Evolutionary conservation across 2,329 filamentous ascomycete genomes (phyloP).

Genomic region (Chrysosporium keratinophilum): DNA sequence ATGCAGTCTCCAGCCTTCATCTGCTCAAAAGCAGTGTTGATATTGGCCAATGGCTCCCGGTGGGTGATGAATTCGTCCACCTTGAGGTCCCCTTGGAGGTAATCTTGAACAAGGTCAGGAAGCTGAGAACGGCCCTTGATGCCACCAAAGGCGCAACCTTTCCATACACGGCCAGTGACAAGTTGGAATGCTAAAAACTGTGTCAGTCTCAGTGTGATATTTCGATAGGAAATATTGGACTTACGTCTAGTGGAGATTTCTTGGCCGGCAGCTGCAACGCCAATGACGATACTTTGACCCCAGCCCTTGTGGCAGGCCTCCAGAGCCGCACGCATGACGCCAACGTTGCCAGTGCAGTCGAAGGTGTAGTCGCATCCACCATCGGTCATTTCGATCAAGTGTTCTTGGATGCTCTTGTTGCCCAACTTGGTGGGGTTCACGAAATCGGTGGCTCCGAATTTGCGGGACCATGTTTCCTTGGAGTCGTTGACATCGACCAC

Average conservation of each 20-base stretch:
- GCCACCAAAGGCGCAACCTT: constrained; percentile 92
- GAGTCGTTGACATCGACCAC: constrained; percentile 70
- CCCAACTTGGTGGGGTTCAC: constrained; percentile 79
- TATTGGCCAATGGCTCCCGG: constrained; percentile 67
- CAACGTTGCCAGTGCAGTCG: constrained; percentile 95
- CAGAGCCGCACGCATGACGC: constrained; percentile 87
- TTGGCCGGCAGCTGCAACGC: constrained; percentile 89
- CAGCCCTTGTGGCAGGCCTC: constrained; percentile 99
- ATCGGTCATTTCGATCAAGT: constrained; percentile 94
- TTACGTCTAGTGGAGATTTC: constrained; percentile 88
- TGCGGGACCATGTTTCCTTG: constrained; percentile 85
- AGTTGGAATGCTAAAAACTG: constrained; percentile 76
- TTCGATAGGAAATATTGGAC: constrained; percentile 30
- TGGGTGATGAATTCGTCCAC: constrained; percentile 99
- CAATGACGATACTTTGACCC: constrained; percentile 96
- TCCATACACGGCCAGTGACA: constrained; percentile 95
- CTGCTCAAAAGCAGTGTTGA: constrained; percentile 80
- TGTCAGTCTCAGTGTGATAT: constrained; percentile 2
- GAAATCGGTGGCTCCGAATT: constrained; percentile 95
- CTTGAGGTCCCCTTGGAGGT: constrained; percentile 81
- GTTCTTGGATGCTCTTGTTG: constrained; percentile 71
- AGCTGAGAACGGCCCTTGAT: constrained; percentile 96
- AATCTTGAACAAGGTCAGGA: constrained; percentile 75
- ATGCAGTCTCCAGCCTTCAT: constrained; percentile 98
- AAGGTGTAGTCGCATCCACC: constrained; percentile 98